Percentiles rank a stretch among this genome's conserved stretches.
phyloP scores from a whole-genome alignment of 2,329 filamentous ascomycete genomes.

The Cordyceps pruinosa region DNA sequence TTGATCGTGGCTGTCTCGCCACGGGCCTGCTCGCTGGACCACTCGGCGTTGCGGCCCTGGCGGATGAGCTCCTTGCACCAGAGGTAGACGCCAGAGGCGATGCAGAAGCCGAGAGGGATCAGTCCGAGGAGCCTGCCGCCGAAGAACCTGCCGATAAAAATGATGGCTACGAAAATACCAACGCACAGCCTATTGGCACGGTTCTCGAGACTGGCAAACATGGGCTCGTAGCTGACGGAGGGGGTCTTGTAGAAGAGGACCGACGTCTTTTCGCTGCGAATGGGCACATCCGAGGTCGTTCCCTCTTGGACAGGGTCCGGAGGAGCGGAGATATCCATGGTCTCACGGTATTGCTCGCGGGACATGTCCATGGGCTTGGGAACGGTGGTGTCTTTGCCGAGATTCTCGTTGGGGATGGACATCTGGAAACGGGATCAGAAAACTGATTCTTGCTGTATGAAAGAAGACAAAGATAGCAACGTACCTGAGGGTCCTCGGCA shows the following conservation, averaged over 20 bases:
- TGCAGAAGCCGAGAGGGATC: slow-evolving; percentile 62
- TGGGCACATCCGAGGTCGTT: slow-evolving; percentile 86
- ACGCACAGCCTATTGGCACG: slow-evolving; percentile 64
- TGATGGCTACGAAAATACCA: slow-evolving; percentile 64
- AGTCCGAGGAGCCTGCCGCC: slow-evolving; percentile 72
- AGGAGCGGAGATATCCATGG: slow-evolving; percentile 84
- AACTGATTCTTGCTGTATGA: neutral
- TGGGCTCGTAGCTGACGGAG: slow-evolving; percentile 81
- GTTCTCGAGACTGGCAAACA: slow-evolving; percentile 69
- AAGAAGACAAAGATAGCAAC: slow-evolving; percentile 7
- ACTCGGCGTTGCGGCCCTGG: slow-evolving; percentile 77
- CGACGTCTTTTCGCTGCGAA: slow-evolving; percentile 94
- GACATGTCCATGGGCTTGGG: slow-evolving; percentile 66
- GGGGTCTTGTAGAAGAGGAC: slow-evolving; percentile 94
- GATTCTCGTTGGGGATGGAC: slow-evolving; percentile 82
- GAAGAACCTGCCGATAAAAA: slow-evolving; percentile 72
- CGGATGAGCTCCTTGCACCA: slow-evolving; percentile 85
- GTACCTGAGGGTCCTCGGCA: slow-evolving; percentile 64
- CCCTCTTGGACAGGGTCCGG: slow-evolving; percentile 78
- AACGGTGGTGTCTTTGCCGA: slow-evolving; percentile 66
- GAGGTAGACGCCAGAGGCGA: slow-evolving; percentile 73
- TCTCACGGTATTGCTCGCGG: slow-evolving; percentile 71
- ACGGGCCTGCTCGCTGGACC: slow-evolving; percentile 78
- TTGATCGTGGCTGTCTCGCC: slow-evolving; percentile 83
- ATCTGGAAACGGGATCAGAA: slow-evolving; percentile 39